Percentiles rank a stretch among this genome's conserved stretches.
Evolutionary conservation across 1,284 basidiomycete species (phyloP).

Genomic region (Tilletia caries): DNA sequence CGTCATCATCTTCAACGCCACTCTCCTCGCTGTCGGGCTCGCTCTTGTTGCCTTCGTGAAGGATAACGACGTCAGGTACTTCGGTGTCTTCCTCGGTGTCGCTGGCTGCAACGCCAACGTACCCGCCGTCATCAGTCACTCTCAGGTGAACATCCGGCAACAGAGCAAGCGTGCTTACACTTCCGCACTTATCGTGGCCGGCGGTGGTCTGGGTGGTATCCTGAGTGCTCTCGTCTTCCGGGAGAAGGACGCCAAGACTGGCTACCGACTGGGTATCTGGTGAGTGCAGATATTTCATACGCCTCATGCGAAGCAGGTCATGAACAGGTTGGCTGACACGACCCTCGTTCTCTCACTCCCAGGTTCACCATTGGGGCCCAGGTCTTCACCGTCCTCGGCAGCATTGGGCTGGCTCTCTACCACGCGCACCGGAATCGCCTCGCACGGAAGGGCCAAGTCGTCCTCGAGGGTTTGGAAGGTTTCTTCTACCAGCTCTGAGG

Average conservation of each 20-base stretch:
- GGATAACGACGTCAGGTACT: slow-evolving; percentile 52
- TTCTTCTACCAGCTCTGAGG: slow-evolving; percentile 11
- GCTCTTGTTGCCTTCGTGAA: slow-evolving; percentile 49
- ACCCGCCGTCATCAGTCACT: slow-evolving; percentile 38
- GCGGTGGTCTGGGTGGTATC: slow-evolving; percentile 57
- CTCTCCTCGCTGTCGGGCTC: slow-evolving; percentile 53
- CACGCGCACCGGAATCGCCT: slow-evolving; percentile 7
- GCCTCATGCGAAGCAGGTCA: neutral
- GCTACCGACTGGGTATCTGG: slow-evolving; percentile 40
- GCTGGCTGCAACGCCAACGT: slow-evolving; percentile 50
- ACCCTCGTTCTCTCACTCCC: neutral
- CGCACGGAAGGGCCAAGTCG: neutral
- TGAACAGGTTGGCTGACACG: neutral
- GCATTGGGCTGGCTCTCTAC: slow-evolving; percentile 30
- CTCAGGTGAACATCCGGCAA: slow-evolving; percentile 54
- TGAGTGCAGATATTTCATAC: neutral
- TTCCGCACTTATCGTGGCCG: slow-evolving; percentile 54
- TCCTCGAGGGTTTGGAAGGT: neutral
- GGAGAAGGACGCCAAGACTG: slow-evolving; percentile 36
- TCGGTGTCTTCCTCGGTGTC: slow-evolving; percentile 56
- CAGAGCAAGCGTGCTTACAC: slow-evolving; percentile 55
- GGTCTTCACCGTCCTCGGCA: slow-evolving; percentile 34
- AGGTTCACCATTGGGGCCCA: slow-evolving; percentile 32
- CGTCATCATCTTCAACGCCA: slow-evolving; percentile 50
- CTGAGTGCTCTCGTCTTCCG: slow-evolving; percentile 53